Percentiles rank a stretch among this genome's conserved stretches.
Conservation (phyloP, 208 protist species). For the Crithidia fasciculata region DNA sequence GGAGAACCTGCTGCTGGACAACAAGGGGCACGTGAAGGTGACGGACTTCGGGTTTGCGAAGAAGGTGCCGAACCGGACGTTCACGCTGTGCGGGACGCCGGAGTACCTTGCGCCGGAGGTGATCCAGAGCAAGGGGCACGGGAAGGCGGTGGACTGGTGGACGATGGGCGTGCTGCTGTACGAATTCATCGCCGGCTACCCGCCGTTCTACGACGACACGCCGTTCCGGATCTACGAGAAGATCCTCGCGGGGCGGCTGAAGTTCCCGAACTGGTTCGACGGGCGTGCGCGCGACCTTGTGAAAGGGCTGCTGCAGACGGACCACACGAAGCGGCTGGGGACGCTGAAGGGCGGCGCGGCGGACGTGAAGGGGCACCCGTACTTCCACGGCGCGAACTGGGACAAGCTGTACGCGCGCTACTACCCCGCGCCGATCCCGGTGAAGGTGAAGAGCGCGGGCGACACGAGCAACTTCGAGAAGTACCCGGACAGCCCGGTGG, state of each 20-base stretch:
- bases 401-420: conserved; percentile 81
- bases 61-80: conserved; percentile 80
- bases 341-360: conserved; percentile 86
- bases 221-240: conserved; percentile 90
- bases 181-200: conserved; percentile 94
- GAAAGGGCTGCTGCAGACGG: conserved; percentile 85
- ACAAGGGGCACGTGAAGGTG: conserved; percentile 84
- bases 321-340: conserved; percentile 90
- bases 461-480: conserved; percentile 92
- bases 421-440: conserved; percentile 83
- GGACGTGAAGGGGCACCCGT: conserved; percentile 96
- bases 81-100: conserved; percentile 91
- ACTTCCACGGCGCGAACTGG: conserved; percentile 95
- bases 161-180: conserved; percentile 95
- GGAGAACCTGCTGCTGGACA: conserved; percentile 97
- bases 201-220: conserved; percentile 94
- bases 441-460: conserved; percentile 71
- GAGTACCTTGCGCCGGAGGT: conserved; percentile 94
- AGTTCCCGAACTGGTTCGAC: conserved; percentile 89
- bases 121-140: conserved; percentile 92
- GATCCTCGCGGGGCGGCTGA: conserved; percentile 81
- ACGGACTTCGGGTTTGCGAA: conserved; percentile 91
- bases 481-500: conserved; percentile 83
- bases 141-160: conserved; percentile 98
- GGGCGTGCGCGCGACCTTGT: conserved; percentile 81